A percentile compares a stretch with the other conserved stretches of the same genome.
phyloP scores from a whole-genome alignment of 371 early-diverging fungal species.

The Haplosporangium sp. region DNA sequence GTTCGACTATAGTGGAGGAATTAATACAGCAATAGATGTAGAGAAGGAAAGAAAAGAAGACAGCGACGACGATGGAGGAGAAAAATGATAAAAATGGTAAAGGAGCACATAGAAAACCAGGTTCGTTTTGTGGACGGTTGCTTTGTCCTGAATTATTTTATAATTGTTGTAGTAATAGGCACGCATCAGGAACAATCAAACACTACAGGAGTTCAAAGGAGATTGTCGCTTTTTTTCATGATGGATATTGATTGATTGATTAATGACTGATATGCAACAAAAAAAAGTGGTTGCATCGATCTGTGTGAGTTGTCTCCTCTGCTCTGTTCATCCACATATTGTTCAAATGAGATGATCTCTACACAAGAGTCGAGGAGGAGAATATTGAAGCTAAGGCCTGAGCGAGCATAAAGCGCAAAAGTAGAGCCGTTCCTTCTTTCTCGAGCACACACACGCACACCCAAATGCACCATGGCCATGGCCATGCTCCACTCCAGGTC shows the following conservation, averaged over 20 bases:
- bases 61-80: not conserved
- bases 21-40: not conserved
- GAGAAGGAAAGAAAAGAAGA: not conserved
- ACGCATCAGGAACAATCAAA: not conserved
- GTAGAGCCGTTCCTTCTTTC: not conserved
- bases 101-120: not conserved
- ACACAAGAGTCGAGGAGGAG: conserved; percentile 16
- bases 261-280: not conserved
- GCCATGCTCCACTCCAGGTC: too few relatives aligned
- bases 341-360: conserved; percentile 19
- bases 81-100: not conserved
- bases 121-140: too few relatives aligned
- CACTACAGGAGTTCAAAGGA: conserved; percentile 1
- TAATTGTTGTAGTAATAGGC: not conserved
- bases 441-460: too few relatives aligned
- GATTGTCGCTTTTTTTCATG: not conserved
- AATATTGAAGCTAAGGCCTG: not conserved
- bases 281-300: conserved; percentile 6
- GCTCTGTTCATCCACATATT: not conserved
- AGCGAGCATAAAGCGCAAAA: conserved; percentile 8
- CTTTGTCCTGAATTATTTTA: conserved; percentile 6
- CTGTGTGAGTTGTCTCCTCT: conserved; percentile 7
- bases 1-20: not conserved
- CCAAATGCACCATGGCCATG: too few relatives aligned
- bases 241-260: not conserved